A percentile compares a stretch with the other conserved stretches of the same genome.
These are phyloP conservation scores for Puccinellia tenuiflora DNA, from an alignment of 176 grass and related monocot species.

Conservation along the genomic window DNA sequence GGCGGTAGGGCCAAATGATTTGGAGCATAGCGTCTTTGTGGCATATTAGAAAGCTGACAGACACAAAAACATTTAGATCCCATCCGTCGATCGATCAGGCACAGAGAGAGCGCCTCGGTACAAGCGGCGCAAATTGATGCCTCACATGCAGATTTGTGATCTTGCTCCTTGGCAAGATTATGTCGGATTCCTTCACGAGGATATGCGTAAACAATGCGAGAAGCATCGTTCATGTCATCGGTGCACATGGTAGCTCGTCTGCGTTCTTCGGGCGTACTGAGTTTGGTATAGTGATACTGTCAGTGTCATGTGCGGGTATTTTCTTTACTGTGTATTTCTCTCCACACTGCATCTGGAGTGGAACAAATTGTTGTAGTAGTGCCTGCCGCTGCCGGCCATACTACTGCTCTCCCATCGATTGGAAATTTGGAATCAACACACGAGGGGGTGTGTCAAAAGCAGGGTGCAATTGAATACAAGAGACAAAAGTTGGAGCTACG, in stretches of 20 bases:
- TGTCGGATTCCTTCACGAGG: constrained; percentile 24
- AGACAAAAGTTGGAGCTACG: constrained; percentile 31
- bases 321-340: not conserved
- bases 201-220: not conserved
- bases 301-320: not conserved
- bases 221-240: not conserved
- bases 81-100: not conserved
- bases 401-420: constrained; percentile 16
- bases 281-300: too few relatives aligned
- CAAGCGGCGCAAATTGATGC: constrained; percentile 10
- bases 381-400: not conserved
- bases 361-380: not conserved
- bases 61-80: constrained; percentile 36
- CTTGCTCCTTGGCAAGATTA: constrained; percentile 32
- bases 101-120: constrained; percentile 2
- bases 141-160: not conserved
- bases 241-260: not conserved
- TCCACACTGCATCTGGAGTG: not conserved
- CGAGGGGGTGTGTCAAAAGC: constrained; percentile 7
- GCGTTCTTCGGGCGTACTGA: not conserved
- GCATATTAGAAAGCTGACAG: constrained; percentile 24
- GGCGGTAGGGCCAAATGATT: constrained; percentile 23
- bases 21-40: constrained; percentile 15
- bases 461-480: constrained; percentile 31
- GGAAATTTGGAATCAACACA: constrained; percentile 26